A percentile compares a stretch with the other conserved stretches of the same genome.
These are phyloP conservation scores for Fusarium albosuccineum DNA, from an alignment of 2,329 filamentous ascomycete species.

Conservation along the genomic window DNA sequence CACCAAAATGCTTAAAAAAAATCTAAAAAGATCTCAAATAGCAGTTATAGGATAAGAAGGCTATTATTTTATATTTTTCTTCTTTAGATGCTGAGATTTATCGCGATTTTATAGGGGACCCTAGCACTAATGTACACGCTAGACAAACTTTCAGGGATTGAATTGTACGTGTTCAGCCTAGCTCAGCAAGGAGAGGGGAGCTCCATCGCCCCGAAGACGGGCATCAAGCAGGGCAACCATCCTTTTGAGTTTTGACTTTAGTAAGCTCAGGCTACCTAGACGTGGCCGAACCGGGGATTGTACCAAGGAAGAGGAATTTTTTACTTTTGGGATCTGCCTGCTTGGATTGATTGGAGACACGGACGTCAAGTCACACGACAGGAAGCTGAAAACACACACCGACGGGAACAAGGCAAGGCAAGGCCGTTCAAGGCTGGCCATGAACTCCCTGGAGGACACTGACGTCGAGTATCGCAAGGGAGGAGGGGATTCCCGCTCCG, in stretches of 20 bases:
- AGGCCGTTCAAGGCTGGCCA: background rate
- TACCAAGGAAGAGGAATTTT: background rate
- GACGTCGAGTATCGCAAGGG: slow-evolving; percentile 27
- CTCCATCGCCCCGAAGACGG: too few relatives aligned
- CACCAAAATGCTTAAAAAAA: too few relatives aligned
- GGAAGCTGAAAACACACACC: background rate
- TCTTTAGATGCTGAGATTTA: too few relatives aligned
- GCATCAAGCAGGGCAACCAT: background rate
- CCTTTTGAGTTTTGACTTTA: background rate
- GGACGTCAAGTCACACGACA: slow-evolving; percentile 21
- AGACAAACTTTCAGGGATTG: too few relatives aligned
- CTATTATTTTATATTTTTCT: too few relatives aligned
- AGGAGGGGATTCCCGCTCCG: slow-evolving; percentile 12
- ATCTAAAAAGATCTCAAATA: too few relatives aligned
- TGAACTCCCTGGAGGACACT: background rate
- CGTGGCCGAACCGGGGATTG: background rate
- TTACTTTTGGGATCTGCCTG: too few relatives aligned
- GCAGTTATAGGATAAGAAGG: too few relatives aligned
- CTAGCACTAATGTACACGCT: too few relatives aligned
- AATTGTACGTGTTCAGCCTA: background rate
- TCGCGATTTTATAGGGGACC: too few relatives aligned
- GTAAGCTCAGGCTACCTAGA: background rate
- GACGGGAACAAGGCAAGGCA: background rate
- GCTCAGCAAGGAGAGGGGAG: background rate
- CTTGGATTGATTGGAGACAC: slow-evolving; percentile 8